Evolutionary conservation across 2,329 filamentous ascomycete genomes (phyloP).

Genomic region (Diaporthe velutina): DNA sequence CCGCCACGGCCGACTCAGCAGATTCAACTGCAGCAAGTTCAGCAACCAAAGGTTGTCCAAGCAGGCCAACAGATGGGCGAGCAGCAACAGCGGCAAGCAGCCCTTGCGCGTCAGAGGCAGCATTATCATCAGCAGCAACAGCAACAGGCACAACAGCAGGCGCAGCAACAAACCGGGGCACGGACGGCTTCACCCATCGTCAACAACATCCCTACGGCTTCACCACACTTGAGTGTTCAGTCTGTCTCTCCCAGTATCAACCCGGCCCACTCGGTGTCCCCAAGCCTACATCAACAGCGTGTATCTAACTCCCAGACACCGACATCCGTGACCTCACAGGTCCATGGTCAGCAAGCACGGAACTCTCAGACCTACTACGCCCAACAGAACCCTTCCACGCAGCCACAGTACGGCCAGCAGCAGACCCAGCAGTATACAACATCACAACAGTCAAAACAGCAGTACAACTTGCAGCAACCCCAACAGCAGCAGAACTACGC

Average conservation of each 20-base stretch:
- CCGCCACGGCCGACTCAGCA: conserved; percentile 35
- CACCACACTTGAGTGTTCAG: conserved; percentile 37
- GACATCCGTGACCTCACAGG: conserved; percentile 35
- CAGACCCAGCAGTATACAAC: conserved; percentile 30
- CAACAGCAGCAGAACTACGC: conserved; percentile 37
- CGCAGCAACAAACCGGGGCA: conserved; percentile 39
- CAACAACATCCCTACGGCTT: conserved; percentile 36
- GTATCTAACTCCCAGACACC: conserved; percentile 36
- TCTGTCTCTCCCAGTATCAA: conserved; percentile 38
- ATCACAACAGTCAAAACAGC: conserved; percentile 38
- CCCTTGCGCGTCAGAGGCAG: conserved; percentile 40
- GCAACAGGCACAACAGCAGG: conserved; percentile 41
- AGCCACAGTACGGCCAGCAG: conserved; percentile 36
- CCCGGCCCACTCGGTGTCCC: conserved; percentile 33
- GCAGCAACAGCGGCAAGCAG: conserved; percentile 35
- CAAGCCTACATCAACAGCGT: conserved; percentile 38
- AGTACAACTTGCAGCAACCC: conserved; percentile 35
- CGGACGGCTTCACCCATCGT: conserved; percentile 38
- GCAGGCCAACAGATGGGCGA: conserved; percentile 40
- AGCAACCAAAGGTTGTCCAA: neutral
- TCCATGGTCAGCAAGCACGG: conserved; percentile 36
- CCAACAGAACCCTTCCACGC: conserved; percentile 27
- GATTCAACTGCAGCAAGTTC: conserved; percentile 37
- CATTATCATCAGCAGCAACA: conserved; percentile 41
- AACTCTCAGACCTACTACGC: conserved; percentile 37